These are phyloP conservation scores for Leccinellum luteum DNA, from an alignment of 768 basidiomycete genomes.

Conservation along the genomic window DNA sequence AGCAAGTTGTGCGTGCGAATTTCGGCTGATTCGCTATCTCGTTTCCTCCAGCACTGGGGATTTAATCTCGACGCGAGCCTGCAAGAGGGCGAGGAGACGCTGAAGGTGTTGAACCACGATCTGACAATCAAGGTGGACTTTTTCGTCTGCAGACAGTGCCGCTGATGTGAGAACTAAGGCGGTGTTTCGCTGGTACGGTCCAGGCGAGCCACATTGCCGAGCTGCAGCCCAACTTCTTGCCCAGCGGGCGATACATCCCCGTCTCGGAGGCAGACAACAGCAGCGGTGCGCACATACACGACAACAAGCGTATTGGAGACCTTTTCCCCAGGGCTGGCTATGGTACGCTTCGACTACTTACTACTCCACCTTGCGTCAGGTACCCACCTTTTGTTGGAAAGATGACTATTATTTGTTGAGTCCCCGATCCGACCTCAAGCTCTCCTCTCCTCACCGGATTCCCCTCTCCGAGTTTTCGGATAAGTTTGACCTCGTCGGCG, in stretches of 20 bases:
- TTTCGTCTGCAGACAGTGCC: not conserved
- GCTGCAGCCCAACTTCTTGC: conserved; percentile 46
- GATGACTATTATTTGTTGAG: conserved; percentile 67
- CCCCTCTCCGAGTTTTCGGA: conserved; percentile 40
- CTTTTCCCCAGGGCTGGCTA: conserved; percentile 57
- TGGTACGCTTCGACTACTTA: conserved; percentile 36
- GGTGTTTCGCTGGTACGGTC: too few relatives aligned
- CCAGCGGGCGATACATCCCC: conserved; percentile 50
- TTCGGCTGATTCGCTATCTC: not conserved
- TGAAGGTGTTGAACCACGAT: conserved; percentile 51
- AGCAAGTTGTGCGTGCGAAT: too few relatives aligned
- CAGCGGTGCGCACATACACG: conserved; percentile 44
- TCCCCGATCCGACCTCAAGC: conserved; percentile 32
- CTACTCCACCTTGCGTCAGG: not conserved
- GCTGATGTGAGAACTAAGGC: too few relatives aligned
- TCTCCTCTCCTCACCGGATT: conserved; percentile 47
- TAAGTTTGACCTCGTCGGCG: conserved; percentile 42
- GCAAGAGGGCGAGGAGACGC: conserved; percentile 37
- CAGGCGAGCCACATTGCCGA: conserved; percentile 57
- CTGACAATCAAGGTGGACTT: conserved; percentile 38
- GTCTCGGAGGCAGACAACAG: conserved; percentile 40
- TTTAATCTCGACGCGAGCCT: conserved; percentile 78
- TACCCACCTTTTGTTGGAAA: conserved; percentile 20
- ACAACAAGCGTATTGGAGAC: conserved; percentile 53
- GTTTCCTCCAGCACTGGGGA: conserved; percentile 79